These are phyloP conservation scores for Monilinia laxa DNA, from an alignment of 2,329 filamentous ascomycete species.

Conservation along the genomic window DNA sequence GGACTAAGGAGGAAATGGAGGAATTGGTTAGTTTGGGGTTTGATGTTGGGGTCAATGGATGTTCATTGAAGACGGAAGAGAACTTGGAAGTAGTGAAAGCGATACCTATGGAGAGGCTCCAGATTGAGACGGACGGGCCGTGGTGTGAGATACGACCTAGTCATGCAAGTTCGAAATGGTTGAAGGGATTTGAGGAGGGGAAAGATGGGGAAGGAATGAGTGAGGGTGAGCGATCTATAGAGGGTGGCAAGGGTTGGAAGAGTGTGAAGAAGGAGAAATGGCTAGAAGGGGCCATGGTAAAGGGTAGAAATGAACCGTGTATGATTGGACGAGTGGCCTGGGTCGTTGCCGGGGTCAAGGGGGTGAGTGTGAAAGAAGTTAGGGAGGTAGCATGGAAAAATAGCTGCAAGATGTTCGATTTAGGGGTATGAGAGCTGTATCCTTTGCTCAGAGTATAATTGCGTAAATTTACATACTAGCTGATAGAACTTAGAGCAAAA, in stretches of 20 bases:
- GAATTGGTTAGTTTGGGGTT: conserved; percentile 77
- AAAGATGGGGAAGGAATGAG: conserved; percentile 30
- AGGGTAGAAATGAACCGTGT: conserved; percentile 91
- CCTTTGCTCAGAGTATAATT: background rate
- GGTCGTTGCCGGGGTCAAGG: conserved; percentile 85
- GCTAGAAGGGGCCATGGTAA: conserved; percentile 83
- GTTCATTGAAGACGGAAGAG: conserved; percentile 90
- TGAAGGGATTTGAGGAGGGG: conserved; percentile 38
- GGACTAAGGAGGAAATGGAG: conserved; percentile 79
- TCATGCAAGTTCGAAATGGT: conserved; percentile 63
- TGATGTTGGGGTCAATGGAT: conserved; percentile 94
- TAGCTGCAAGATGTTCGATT: conserved; percentile 73
- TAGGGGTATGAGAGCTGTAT: conserved; percentile 49
- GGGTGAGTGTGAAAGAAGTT: conserved; percentile 73
- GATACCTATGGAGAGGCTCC: conserved; percentile 75
- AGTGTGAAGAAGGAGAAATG: conserved; percentile 96
- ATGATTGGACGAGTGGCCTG: conserved; percentile 84
- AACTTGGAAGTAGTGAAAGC: conserved; percentile 82
- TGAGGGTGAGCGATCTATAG: conserved; percentile 13
- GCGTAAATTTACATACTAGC: conserved; percentile 5
- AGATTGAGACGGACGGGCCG: conserved; percentile 95
- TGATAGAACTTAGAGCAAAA: background rate
- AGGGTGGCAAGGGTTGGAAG: conserved; percentile 58
- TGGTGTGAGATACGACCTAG: conserved; percentile 94
- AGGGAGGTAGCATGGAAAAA: conserved; percentile 85